Evolutionary conservation across 345 rosid genomes (phyloP), one percentile per base, ranked within the genome.

Genomic region (Populus nigra): DNA sequence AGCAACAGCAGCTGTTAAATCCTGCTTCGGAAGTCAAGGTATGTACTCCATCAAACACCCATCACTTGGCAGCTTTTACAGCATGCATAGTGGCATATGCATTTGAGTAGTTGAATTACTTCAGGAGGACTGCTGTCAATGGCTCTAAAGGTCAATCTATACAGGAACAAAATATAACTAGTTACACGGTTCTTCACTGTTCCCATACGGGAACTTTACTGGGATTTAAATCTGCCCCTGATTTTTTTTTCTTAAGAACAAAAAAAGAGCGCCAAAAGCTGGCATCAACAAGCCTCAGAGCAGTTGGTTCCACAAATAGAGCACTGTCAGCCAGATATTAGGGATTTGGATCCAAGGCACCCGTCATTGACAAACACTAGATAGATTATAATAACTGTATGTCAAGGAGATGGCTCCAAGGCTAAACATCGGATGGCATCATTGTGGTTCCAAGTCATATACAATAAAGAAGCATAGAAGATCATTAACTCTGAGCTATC

Each of bases 21-120:
- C 90, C 86, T 27, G 89, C 91, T 61, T 85, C 94, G 8, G 97
- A 93, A 85, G 47, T 86, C 59, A 89, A 87, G 96, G 97, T 93
- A 88, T 8, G 73, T 33, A 4, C 72, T 53, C 11, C 45, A 9
- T 2, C 1, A 47, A 67, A 22, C 18, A 15, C 65, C 57, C 27
- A 16, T n/a, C 8, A 12, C 23, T 27, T 27, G 22, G 6, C 62
- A 43, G 45, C 20, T 20, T 47, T 57, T 31, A 62, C 70, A 69
- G 62, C 18, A 73, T 70, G 31, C 36, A 33, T 33, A 33, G 5
- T 33, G 36, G 36, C 36, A 33, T 33, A 4, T 33, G 36, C 68
- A 49, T 31, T 66, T 16, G 22, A 65, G 22, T 25, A 18, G 17
- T 55, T 55, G 61, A n/a, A 55, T 55, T 7, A 1, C n/a, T 22